Conservation (phyloP, 345 rosid species). For the Hibiscus trionum region DNA sequence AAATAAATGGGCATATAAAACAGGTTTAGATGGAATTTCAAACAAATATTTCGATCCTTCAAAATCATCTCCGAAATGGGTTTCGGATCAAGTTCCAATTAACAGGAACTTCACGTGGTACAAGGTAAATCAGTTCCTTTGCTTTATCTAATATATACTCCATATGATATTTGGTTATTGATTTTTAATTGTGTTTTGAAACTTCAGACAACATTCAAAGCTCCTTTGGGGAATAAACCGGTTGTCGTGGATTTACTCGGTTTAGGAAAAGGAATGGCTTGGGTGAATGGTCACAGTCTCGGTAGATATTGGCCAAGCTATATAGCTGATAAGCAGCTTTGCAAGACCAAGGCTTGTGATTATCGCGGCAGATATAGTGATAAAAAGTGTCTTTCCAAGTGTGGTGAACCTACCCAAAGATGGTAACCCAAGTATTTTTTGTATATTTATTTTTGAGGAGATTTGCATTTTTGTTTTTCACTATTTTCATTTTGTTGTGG, state of each 20-base stretch:
- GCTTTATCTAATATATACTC: background rate
- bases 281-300: conserved; percentile 26
- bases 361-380: conserved; percentile 20
- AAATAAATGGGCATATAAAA: no score
- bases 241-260: conserved; percentile 35
- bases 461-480: background rate
- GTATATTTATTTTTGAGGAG: background rate
- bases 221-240: conserved; percentile 27
- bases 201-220: conserved; percentile 23
- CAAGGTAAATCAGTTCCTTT: conserved; percentile 23
- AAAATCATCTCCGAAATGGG: no score
- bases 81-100: no score
- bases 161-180: background rate
- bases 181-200: background rate
- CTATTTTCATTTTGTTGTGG: background rate
- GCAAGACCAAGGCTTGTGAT: conserved; percentile 15
- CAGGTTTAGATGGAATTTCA: no score
- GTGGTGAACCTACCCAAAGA: conserved; percentile 32
- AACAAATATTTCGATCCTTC: no score
- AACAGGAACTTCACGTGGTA: conserved; percentile 32
- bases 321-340: conserved; percentile 8
- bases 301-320: conserved; percentile 31
- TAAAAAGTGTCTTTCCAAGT: conserved; percentile 13
- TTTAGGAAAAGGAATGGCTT: conserved; percentile 37
- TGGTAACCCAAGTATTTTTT: conserved; percentile 17